A percentile compares a stretch with the other conserved stretches of the same genome.
Evolutionary conservation across 192 early-diverging fungal species (phyloP).

Genomic region (Helicostylum pulchrum): DNA sequence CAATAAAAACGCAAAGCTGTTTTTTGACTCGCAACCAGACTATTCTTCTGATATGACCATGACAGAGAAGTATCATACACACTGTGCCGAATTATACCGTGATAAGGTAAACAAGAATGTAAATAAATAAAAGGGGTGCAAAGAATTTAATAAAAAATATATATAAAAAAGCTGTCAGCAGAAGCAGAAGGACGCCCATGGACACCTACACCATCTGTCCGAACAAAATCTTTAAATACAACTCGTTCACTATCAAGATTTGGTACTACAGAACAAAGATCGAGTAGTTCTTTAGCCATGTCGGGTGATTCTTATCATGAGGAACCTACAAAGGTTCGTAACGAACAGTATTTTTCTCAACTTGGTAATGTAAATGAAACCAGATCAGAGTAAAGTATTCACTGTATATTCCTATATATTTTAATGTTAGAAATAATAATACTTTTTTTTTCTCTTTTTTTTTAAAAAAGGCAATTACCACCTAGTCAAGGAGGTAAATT

Average conservation of each 20-base stretch:
- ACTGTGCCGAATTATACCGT: slow-evolving; percentile 82
- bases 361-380: slow-evolving; percentile 56
- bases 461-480: slow-evolving; percentile 29
- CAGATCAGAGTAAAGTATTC: slow-evolving; percentile 44
- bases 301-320: background rate
- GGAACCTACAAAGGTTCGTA: slow-evolving; percentile 21
- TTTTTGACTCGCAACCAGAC: slow-evolving; percentile 80
- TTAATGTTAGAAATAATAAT: background rate
- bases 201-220: slow-evolving; percentile 38
- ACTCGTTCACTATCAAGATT: slow-evolving; percentile 11
- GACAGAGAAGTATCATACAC: slow-evolving; percentile 83
- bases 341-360: slow-evolving; percentile 75
- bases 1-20: slow-evolving; percentile 79
- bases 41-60: slow-evolving; percentile 72
- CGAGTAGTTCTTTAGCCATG: slow-evolving; percentile 2
- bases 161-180: slow-evolving; percentile 43
- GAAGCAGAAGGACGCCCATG: slow-evolving; percentile 56
- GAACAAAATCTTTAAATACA: slow-evolving; percentile 15
- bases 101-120: slow-evolving; percentile 66
- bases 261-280: background rate
- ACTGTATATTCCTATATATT: background rate
- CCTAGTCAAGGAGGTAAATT: slow-evolving; percentile 79
- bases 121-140: background rate
- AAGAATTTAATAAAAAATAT: background rate
- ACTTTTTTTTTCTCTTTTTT: background rate